Evolutionary conservation across 1,284 basidiomycete species (phyloP), one percentile per base, ranked within the genome.

Genomic region (Tetrapyrgos nigripes): DNA sequence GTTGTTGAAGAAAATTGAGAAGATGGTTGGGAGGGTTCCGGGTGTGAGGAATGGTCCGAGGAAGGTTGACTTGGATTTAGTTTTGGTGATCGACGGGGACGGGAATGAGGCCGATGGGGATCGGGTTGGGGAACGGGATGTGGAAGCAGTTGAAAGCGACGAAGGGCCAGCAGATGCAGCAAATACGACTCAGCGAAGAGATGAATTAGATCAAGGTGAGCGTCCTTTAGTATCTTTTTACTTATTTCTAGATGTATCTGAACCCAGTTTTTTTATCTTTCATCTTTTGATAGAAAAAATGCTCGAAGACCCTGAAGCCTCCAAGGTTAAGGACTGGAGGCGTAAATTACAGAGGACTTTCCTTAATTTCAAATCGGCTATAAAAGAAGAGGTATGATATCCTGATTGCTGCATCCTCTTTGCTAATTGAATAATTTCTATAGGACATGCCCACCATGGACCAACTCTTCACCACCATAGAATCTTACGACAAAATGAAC

Each of bases 281-380:
- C 14, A 8, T 35, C 27, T 6, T 48, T 47, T 10, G 21, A 19
- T 23, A 83, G 80, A 74, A 35, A 80, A 82, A 62, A 66, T 84
- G 58, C 75, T 79, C 26, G 75, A 73, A 50, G 91, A 95, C 73
- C 86, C 86, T 1, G 92, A 94, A 68, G 91, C 91, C 27, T 62
- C 80, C 55, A 88, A 86, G 69, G 92, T 94, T 68, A 88, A 89
- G 66, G 90, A 92, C 57, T 96, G 94, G 94, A 83, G 94, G 66
- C 93, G 96, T 75, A 91, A 88, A 75, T 85, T 97, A 5, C 95
- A 97, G 75, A 92, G 94, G 67, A 89, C 87, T 1, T 97, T 97
- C 82, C 79, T 97, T 55, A 82, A 81, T 65, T 88, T 76, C 64
- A 75, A 82, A 64, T 69, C 68, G 9, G 58, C 72, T 3, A 84